Evolutionary conservation across 2,329 filamentous ascomycete genomes (phyloP).

Genomic region (Tolypocladium ophioglossoides): DNA sequence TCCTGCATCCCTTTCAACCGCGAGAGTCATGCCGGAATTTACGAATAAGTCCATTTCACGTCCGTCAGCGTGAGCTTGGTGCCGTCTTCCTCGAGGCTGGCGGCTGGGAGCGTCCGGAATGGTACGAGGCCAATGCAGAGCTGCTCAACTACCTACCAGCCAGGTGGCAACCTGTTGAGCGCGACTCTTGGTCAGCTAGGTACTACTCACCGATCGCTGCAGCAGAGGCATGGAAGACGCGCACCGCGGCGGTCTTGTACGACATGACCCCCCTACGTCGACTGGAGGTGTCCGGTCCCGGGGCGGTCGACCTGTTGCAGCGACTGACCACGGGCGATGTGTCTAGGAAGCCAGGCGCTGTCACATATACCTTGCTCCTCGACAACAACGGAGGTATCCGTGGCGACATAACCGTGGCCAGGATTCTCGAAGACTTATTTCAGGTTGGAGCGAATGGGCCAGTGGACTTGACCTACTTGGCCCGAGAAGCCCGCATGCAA

Average conservation of each 20-base stretch:
- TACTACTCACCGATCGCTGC: conserved; percentile 49
- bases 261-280: conserved; percentile 51
- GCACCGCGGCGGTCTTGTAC: conserved; percentile 50
- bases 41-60: conserved; percentile 47
- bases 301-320: conserved; percentile 43
- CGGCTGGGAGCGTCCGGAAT: conserved; percentile 53
- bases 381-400: conserved; percentile 41
- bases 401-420: conserved; percentile 46
- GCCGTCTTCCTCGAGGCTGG: conserved; percentile 48
- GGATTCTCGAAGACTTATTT: conserved; percentile 37
- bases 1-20: conserved; percentile 49
- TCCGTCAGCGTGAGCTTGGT: conserved; percentile 41
- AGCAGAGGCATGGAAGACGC: conserved; percentile 54
- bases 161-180: conserved; percentile 41
- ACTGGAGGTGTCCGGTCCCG: conserved; percentile 47
- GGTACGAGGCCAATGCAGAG: conserved; percentile 46
- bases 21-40: conserved; percentile 46
- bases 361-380: conserved; percentile 47
- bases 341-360: conserved; percentile 31
- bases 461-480: conserved; percentile 42
- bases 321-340: conserved; percentile 40
- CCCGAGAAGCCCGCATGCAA: conserved; percentile 40
- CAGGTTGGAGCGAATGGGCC: conserved; percentile 48
- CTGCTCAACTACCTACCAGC: conserved; percentile 40
- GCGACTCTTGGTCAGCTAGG: conserved; percentile 47